phyloP scores from a whole-genome alignment of 2,329 filamentous ascomycete genomes.

The Exserohilum rostratum region DNA sequence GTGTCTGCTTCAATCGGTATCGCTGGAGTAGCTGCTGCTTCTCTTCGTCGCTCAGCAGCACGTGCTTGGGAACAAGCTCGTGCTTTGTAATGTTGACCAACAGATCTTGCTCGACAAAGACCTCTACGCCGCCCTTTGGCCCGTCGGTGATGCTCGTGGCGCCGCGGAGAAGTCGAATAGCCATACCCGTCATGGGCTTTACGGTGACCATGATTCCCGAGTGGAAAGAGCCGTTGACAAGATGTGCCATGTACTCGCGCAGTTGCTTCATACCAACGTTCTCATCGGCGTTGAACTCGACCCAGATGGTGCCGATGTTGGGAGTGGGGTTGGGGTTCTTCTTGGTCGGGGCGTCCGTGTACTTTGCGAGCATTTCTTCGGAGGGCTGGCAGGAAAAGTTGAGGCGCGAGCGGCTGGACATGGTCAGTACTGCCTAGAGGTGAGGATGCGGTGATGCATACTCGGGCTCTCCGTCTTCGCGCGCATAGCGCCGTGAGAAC shows the following conservation, averaged over 20 bases:
- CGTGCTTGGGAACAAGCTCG: slow-evolving; percentile 92
- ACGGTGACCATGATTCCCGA: slow-evolving; percentile 90
- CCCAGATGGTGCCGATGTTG: slow-evolving; percentile 86
- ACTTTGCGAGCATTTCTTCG: slow-evolving; percentile 81
- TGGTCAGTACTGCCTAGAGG: slow-evolving; percentile 6
- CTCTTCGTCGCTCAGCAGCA: slow-evolving; percentile 87
- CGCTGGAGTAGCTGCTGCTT: slow-evolving; percentile 83
- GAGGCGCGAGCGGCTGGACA: slow-evolving; percentile 76
- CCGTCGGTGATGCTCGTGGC: slow-evolving; percentile 36
- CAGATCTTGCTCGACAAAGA: slow-evolving; percentile 93
- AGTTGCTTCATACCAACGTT: slow-evolving; percentile 90
- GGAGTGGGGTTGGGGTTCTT: slow-evolving; percentile 72
- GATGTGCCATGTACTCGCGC: slow-evolving; percentile 83
- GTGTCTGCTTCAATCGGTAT: slow-evolving; percentile 96
- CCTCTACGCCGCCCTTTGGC: slow-evolving; percentile 88
- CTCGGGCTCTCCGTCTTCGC: slow-evolving; percentile 76
- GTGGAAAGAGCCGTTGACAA: slow-evolving; percentile 79
- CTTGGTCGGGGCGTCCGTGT: slow-evolving; percentile 73
- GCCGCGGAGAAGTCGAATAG: slow-evolving; percentile 51
- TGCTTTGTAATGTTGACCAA: slow-evolving; percentile 98
- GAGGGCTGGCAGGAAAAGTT: slow-evolving; percentile 87
- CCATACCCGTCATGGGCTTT: slow-evolving; percentile 81
- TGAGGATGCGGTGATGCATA: slow-evolving; percentile 54
- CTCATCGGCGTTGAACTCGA: slow-evolving; percentile 85
- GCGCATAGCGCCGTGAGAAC: slow-evolving; percentile 75